A percentile compares a stretch with the other conserved stretches of the same genome.
Evolutionary conservation across 2,329 filamentous ascomycete species (phyloP).

Genomic region (Diaporthe sp.): DNA sequence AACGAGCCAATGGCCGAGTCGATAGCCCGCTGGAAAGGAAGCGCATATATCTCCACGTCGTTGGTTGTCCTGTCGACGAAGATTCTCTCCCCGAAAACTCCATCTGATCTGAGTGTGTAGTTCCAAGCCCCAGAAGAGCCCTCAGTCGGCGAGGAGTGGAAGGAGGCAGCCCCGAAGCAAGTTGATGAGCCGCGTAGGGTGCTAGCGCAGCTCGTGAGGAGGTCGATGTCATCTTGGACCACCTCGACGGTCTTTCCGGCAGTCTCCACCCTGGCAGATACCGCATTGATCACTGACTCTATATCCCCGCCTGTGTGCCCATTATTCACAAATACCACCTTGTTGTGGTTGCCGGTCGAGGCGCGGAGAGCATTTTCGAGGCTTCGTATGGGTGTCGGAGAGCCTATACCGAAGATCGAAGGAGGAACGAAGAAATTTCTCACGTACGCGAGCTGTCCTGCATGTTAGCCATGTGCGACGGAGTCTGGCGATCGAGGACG

Average conservation of each 20-base stretch:
- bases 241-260: slow-evolving; percentile 45
- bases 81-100: slow-evolving; percentile 64
- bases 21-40: slow-evolving; percentile 78
- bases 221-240: slow-evolving; percentile 38
- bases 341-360: slow-evolving; percentile 63
- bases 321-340: slow-evolving; percentile 83
- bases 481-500: no score
- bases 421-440: slow-evolving; percentile 76
- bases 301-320: slow-evolving; percentile 78
- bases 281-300: slow-evolving; percentile 73
- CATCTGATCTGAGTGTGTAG: slow-evolving; percentile 78
- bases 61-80: slow-evolving; percentile 68
- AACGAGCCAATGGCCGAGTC: slow-evolving; percentile 71
- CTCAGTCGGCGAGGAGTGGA: slow-evolving; percentile 76
- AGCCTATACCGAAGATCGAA: slow-evolving; percentile 75
- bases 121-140: slow-evolving; percentile 71
- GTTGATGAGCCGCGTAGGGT: slow-evolving; percentile 73
- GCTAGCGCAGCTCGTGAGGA: slow-evolving; percentile 64
- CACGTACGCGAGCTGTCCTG: slow-evolving; percentile 68
- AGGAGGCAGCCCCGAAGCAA: slow-evolving; percentile 80
- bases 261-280: slow-evolving; percentile 69
- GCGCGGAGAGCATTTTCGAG: slow-evolving; percentile 73
- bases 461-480: not conserved
- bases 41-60: slow-evolving; percentile 73
- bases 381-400: slow-evolving; percentile 70